phyloP scores from a whole-genome alignment of 306 rosid genomes.

The Aeschynomene evenia region DNA sequence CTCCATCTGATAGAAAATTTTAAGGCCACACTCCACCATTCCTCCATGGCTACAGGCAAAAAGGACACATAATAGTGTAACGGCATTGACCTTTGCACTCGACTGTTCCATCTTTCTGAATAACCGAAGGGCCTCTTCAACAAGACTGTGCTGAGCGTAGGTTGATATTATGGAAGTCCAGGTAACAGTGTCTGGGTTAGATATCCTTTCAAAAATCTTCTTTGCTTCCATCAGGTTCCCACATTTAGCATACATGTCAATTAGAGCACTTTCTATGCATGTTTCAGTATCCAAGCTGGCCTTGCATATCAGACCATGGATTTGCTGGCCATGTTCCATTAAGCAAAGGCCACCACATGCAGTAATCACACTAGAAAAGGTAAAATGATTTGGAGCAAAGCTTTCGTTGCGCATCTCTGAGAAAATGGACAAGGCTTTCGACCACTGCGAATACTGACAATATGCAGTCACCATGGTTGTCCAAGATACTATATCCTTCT shows the following conservation, averaged over 20 bases:
- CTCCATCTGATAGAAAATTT: slow-evolving; percentile 53
- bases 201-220: slow-evolving; percentile 49
- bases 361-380: slow-evolving; percentile 63
- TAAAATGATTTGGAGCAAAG: slow-evolving; percentile 58
- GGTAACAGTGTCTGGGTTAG: slow-evolving; percentile 62
- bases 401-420: slow-evolving; percentile 58
- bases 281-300: slow-evolving; percentile 49
- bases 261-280: slow-evolving; percentile 67
- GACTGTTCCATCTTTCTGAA: slow-evolving; percentile 56
- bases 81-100: slow-evolving; percentile 46
- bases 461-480: slow-evolving; percentile 64
- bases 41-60: slow-evolving; percentile 84
- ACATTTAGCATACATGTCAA: slow-evolving; percentile 75
- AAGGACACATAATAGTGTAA: slow-evolving; percentile 63
- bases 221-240: slow-evolving; percentile 49
- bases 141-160: slow-evolving; percentile 68
- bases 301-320: slow-evolving; percentile 65
- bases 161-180: slow-evolving; percentile 79
- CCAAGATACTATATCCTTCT: slow-evolving; percentile 79
- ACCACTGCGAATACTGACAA: slow-evolving; percentile 64
- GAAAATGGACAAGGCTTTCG: slow-evolving; percentile 59
- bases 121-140: slow-evolving; percentile 56
- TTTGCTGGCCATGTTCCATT: slow-evolving; percentile 62
- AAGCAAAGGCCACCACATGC: slow-evolving; percentile 63
- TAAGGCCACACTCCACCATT: slow-evolving; percentile 66